Conservation (phyloP, 768 basidiomycete genomes). For the Collybia sordida region DNA sequence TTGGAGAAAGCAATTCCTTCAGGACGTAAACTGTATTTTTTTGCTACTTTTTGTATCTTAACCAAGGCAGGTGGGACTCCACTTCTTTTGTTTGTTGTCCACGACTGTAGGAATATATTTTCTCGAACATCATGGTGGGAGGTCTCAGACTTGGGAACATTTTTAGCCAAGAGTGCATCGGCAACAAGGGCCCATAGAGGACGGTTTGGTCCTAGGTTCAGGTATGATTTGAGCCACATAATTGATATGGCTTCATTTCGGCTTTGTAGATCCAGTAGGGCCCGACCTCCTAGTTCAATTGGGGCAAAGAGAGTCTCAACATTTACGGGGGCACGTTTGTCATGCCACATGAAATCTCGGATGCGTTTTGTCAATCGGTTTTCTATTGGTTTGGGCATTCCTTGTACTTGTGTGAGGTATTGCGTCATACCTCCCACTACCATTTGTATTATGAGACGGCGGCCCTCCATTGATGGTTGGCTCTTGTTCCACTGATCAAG, state of each 20-base stretch:
- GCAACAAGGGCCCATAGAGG: too few relatives aligned
- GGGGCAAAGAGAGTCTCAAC: slow-evolving; percentile 15
- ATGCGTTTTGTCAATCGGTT: slow-evolving; percentile 17
- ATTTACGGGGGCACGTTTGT: slow-evolving; percentile 11
- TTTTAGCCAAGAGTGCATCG: slow-evolving; percentile 18
- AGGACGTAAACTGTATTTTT: slow-evolving; percentile 14
- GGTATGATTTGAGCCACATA: slow-evolving; percentile 23
- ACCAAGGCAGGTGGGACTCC: slow-evolving; percentile 11
- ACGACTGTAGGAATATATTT: slow-evolving; percentile 28
- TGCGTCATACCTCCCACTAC: slow-evolving; percentile 30
- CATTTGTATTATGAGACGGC: slow-evolving; percentile 22
- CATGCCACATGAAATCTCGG: too few relatives aligned
- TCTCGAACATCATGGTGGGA: slow-evolving; percentile 1
- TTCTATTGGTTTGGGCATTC: slow-evolving; percentile 29
- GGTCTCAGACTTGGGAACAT: neutral
- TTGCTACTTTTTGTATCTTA: slow-evolving; percentile 16
- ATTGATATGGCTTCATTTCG: slow-evolving; percentile 26
- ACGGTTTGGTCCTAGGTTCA: slow-evolving; percentile 6
- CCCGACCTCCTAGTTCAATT: slow-evolving; percentile 18
- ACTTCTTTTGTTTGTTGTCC: slow-evolving; percentile 12
- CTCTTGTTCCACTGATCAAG: slow-evolving; percentile 22
- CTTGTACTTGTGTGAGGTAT: slow-evolving; percentile 32
- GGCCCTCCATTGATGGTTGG: slow-evolving; percentile 28
- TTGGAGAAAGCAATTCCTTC: slow-evolving; percentile 11
- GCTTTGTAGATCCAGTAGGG: slow-evolving; percentile 20